These are phyloP conservation scores for Exutisphaerella laricina DNA, from an alignment of 2,329 filamentous ascomycete genomes.

Conservation along the genomic window DNA sequence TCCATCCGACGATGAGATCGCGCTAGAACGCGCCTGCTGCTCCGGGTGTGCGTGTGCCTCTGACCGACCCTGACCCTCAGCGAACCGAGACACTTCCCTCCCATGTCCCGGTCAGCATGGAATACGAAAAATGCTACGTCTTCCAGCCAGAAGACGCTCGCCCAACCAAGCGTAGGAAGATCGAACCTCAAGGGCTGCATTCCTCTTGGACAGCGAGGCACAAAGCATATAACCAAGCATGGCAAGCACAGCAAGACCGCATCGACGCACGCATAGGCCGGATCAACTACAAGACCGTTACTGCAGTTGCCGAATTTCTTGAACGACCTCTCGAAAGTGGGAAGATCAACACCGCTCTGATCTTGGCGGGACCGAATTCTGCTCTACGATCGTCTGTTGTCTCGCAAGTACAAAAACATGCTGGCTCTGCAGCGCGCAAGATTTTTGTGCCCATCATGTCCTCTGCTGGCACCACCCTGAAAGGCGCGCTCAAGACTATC, in stretches of 20 bases:
- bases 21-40: too few species aligned
- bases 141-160: conserved; percentile 37
- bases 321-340: conserved; percentile 23
- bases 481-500: conserved; percentile 65
- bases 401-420: conserved; percentile 52
- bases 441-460: conserved; percentile 64
- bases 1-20: too few species aligned
- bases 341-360: conserved; percentile 39
- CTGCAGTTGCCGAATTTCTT: conserved; percentile 37
- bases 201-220: conserved; percentile 48
- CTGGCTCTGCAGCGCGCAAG: conserved; percentile 40
- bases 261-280: conserved; percentile 50
- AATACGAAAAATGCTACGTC: conserved; percentile 46
- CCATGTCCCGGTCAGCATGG: too few species aligned
- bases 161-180: conserved; percentile 39
- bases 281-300: conserved; percentile 37
- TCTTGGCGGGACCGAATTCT: conserved; percentile 73
- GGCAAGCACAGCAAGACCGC: conserved; percentile 58
- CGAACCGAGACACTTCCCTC: too few species aligned
- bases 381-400: conserved; percentile 71
- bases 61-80: too few species aligned
- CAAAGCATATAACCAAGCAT: conserved; percentile 56
- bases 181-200: conserved; percentile 30
- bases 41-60: too few species aligned
- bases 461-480: conserved; percentile 66